phyloP scores from a whole-genome alignment of 345 rosid species.

The Adansonia digitata region DNA sequence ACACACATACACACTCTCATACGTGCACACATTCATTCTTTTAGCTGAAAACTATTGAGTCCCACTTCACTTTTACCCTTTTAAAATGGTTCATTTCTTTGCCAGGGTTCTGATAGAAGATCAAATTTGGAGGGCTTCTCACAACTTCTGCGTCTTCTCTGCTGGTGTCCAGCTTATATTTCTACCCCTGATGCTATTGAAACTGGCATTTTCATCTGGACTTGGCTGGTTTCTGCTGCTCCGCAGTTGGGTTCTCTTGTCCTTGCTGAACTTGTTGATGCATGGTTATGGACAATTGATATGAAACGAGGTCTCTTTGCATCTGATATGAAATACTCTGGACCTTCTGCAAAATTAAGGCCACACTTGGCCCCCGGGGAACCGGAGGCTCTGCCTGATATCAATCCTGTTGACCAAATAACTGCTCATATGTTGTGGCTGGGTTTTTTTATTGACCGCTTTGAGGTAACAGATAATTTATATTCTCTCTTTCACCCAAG shows the following conservation, averaged over 20 bases:
- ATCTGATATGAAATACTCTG: conserved; percentile 69
- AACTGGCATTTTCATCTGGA: conserved; percentile 96
- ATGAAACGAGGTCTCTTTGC: conserved; percentile 96
- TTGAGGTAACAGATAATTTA: conserved; percentile 62
- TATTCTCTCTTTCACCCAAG: not conserved
- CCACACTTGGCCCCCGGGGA: conserved; percentile 97
- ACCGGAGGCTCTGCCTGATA: conserved; percentile 62
- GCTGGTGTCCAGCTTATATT: conserved; percentile 99
- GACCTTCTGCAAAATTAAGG: conserved; percentile 92
- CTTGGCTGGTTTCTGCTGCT: conserved; percentile 99
- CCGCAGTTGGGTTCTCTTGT: conserved; percentile 89
- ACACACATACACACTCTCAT: too few species aligned
- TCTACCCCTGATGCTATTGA: conserved; percentile 95
- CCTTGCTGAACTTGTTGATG: conserved; percentile 99
- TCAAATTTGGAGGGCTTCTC: conserved; percentile 85
- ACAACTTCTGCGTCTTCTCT: conserved; percentile 90
- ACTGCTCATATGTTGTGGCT: conserved; percentile 95
- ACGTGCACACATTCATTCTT: too few species aligned
- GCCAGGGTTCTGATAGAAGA: conserved; percentile 65
- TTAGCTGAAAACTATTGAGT: not conserved
- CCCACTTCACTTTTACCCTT: conserved; percentile 9
- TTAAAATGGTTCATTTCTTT: conserved; percentile 20
- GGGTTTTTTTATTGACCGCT: conserved; percentile 93
- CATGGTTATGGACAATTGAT: conserved; percentile 99
- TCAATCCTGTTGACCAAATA: conserved; percentile 86